These are phyloP conservation scores for Emmonsiellopsis sp. DNA, from an alignment of 2,329 filamentous ascomycete genomes.

Conservation along the genomic window DNA sequence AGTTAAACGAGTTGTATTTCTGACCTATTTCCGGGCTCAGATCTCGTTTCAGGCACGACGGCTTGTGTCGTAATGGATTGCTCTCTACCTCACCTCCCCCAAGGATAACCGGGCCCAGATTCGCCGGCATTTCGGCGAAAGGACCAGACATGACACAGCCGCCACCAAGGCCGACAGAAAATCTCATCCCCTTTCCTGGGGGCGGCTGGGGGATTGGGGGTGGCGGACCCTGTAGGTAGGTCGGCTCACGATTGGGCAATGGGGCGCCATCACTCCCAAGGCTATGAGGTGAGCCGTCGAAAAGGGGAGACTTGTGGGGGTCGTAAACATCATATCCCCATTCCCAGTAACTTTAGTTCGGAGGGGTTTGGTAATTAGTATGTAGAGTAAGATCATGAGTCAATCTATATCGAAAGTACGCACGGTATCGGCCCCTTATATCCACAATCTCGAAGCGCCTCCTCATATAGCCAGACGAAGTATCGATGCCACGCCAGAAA, in stretches of 20 bases:
- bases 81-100: not conserved
- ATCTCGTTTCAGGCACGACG: conserved; percentile 29
- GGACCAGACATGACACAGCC: conserved; percentile 21
- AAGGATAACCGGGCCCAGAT: conserved; percentile 20
- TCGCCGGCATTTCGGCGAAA: conserved; percentile 28
- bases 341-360: conserved; percentile 20
- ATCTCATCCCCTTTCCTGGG: conserved; percentile 22
- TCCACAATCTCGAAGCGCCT: conserved; percentile 29
- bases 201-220: conserved; percentile 6
- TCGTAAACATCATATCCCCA: conserved; percentile 15
- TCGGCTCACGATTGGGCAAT: conserved; percentile 1
- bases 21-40: conserved; percentile 20
- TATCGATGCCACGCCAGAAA: conserved; percentile 31
- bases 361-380: not conserved
- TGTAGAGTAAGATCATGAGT: not conserved
- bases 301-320: conserved; percentile 13
- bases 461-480: conserved; percentile 28
- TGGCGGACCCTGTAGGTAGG: not conserved
- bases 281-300: conserved; percentile 21
- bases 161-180: conserved; percentile 16
- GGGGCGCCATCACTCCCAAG: conserved; percentile 19
- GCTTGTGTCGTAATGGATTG: conserved; percentile 21
- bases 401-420: too few species aligned
- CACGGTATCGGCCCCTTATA: conserved; percentile 22
- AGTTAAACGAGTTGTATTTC: conserved; percentile 7